phyloP scores from a whole-genome alignment of 495 filamentous ascomycete species.

The Xylaria telfairii region DNA sequence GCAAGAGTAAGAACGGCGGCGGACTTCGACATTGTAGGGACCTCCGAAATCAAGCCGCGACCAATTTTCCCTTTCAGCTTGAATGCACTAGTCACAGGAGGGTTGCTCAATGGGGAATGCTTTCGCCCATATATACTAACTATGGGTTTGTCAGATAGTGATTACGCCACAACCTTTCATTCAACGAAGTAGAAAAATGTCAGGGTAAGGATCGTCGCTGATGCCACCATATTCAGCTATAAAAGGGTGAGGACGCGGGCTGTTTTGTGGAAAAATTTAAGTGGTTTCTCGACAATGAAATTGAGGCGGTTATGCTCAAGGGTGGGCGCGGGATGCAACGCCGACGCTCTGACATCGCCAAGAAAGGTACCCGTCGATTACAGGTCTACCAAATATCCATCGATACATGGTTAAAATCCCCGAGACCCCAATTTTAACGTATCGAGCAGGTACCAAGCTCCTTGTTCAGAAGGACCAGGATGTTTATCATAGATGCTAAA shows the following conservation, averaged over 20 bases:
- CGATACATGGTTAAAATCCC: background rate
- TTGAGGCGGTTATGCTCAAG: background rate
- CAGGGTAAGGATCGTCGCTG: background rate
- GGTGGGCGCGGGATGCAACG: background rate
- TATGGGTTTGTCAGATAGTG: background rate
- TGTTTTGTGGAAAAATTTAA: conserved; percentile 21
- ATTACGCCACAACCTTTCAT: background rate
- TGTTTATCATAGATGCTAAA: background rate
- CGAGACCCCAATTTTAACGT: background rate
- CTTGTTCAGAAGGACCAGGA: background rate
- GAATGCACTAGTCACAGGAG: background rate
- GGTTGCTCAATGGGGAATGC: background rate
- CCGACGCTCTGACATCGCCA: conserved; percentile 12
- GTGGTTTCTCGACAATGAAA: background rate
- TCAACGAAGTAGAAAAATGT: background rate
- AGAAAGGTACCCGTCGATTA: conserved; percentile 6
- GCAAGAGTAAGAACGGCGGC: background rate
- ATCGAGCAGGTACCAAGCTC: background rate
- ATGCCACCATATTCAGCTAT: background rate
- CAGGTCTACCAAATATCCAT: background rate
- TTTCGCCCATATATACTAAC: background rate
- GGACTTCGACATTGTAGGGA: conserved; percentile 9
- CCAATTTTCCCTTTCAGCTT: background rate
- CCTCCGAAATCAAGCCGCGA: background rate
- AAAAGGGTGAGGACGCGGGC: background rate